These are phyloP conservation scores for Linnemannia exigua DNA, from an alignment of 192 early-diverging fungal species.

Conservation along the genomic window DNA sequence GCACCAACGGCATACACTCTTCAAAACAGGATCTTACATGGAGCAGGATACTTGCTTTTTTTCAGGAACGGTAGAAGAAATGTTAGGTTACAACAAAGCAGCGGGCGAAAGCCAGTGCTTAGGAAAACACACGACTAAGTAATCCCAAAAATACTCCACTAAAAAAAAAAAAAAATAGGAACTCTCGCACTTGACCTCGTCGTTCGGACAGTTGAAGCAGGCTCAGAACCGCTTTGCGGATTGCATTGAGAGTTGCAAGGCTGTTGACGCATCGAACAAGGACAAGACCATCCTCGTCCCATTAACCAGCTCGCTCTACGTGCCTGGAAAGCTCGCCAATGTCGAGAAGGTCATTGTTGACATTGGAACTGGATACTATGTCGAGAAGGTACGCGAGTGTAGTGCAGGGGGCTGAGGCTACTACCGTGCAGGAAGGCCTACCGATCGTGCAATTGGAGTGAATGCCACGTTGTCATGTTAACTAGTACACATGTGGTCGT, in stretches of 20 bases:
- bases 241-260: constrained; percentile 81
- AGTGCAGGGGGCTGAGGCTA: too few relatives aligned
- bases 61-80: neutral
- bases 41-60: neutral
- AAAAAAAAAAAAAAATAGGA: constrained; percentile 77
- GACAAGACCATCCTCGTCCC: constrained; percentile 82
- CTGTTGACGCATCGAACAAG: constrained; percentile 61
- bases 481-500: neutral
- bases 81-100: too few relatives aligned
- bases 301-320: constrained; percentile 90
- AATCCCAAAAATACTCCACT: too few relatives aligned
- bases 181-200: constrained; percentile 85
- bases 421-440: too few relatives aligned
- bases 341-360: constrained; percentile 93
- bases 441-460: too few relatives aligned
- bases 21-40: neutral
- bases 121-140: too few relatives aligned
- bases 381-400: constrained; percentile 81
- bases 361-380: constrained; percentile 96
- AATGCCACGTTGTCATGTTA: neutral
- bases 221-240: constrained; percentile 90
- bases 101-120: too few relatives aligned
- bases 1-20: neutral
- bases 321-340: constrained; percentile 88
- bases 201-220: constrained; percentile 89